These are phyloP conservation scores for Sicyos baderoa DNA, from an alignment of 306 rosid species.

Conservation along the genomic window DNA sequence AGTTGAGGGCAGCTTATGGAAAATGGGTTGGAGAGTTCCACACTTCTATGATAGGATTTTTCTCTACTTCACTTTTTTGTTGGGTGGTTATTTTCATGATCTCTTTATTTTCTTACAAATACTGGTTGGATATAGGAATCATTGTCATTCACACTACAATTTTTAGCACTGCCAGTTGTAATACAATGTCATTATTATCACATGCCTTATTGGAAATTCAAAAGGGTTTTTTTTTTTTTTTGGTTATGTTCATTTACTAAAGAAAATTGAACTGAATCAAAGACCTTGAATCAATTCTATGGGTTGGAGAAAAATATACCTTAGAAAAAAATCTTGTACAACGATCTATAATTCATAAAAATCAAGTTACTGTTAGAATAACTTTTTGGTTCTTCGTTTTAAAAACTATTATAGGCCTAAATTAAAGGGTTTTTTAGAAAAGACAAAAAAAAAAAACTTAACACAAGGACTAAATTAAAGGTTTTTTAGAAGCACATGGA, in stretches of 20 bases:
- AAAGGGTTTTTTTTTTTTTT: not conserved
- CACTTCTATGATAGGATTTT: not conserved
- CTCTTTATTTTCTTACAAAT: not conserved
- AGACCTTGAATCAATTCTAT: not conserved
- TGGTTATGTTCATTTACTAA: not conserved
- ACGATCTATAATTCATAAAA: too few species aligned
- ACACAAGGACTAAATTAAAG: too few species aligned
- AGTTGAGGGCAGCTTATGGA: not conserved
- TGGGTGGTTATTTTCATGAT: not conserved
- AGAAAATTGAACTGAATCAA: not conserved
- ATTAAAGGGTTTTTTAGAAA: too few species aligned
- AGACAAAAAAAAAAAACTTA: too few species aligned
- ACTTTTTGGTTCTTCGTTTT: too few species aligned
- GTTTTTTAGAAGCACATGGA: too few species aligned
- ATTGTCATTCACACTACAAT: not conserved
- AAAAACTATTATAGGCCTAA: too few species aligned
- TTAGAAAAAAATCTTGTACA: too few species aligned
- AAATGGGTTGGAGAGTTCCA: not conserved
- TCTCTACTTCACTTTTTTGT: too few species aligned
- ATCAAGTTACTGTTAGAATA: too few species aligned
- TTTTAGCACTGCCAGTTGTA: not conserved
- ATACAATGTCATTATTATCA: not conserved
- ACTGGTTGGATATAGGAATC: constrained; percentile 7
- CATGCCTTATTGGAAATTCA: not conserved
- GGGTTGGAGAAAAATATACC: not conserved